Conservation (phyloP, 2,329 filamentous ascomycete species). For the Lasiodiplodia hormozganensis region DNA sequence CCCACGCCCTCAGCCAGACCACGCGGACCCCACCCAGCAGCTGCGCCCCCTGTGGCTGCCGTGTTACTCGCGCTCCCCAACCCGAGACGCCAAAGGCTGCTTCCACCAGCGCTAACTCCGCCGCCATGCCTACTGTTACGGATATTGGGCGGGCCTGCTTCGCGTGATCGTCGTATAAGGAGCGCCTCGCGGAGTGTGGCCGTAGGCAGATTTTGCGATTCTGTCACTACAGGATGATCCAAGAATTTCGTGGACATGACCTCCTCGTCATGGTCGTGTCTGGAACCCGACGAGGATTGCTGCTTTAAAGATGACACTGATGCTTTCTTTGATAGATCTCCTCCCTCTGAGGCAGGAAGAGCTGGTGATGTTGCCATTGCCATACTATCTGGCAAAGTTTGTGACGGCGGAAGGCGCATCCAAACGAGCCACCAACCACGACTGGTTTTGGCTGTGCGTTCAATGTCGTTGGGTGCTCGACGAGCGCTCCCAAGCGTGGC, state of each 20-base stretch:
- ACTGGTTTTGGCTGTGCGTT: conserved; percentile 67
- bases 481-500: conserved; percentile 62
- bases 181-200: conserved; percentile 31
- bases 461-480: conserved; percentile 53
- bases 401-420: conserved; percentile 57
- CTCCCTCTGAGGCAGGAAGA: conserved; percentile 29
- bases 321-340: conserved; percentile 29
- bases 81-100: conserved; percentile 27
- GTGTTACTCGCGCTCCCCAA: conserved; percentile 41
- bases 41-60: conserved; percentile 36
- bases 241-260: not conserved
- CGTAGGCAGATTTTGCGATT: conserved; percentile 7
- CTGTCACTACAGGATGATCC: not conserved
- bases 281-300: not conserved
- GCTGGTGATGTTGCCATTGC: not conserved
- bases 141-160: not conserved
- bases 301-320: not conserved
- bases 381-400: not conserved
- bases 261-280: not conserved
- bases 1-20: conserved; percentile 76
- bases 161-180: conserved; percentile 30
- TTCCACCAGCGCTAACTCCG: conserved; percentile 36
- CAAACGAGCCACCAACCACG: conserved; percentile 74
- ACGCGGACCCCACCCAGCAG: conserved; percentile 62
- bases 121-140: conserved; percentile 31